phyloP scores from a whole-genome alignment of 2,329 filamentous ascomycete genomes.

The Scytalidium sp. region DNA sequence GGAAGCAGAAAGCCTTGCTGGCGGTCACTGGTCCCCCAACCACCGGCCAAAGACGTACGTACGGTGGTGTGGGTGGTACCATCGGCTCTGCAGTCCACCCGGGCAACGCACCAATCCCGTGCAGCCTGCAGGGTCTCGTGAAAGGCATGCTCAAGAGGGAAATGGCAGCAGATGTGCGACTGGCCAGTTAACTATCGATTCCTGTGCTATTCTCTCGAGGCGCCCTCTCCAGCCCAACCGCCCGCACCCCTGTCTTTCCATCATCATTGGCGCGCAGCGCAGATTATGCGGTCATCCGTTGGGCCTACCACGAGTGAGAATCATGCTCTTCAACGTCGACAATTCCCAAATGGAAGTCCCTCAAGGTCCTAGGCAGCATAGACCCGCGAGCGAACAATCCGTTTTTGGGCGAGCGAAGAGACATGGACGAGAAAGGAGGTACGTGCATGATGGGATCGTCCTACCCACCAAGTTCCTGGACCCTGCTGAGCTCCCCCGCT shows the following conservation, averaged over 20 bases:
- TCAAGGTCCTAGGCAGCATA: not conserved
- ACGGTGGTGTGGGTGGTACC: not conserved
- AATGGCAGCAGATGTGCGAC: not conserved
- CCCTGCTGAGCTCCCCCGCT: slow-evolving; percentile 1
- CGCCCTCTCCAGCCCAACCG: slow-evolving; percentile 29
- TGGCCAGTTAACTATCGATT: not conserved
- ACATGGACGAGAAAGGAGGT: too few species aligned
- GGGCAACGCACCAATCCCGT: slow-evolving; percentile 14
- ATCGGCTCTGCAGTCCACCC: slow-evolving; percentile 9
- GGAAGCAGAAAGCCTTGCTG: not conserved
- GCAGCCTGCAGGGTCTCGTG: slow-evolving; percentile 12
- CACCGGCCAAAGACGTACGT: not conserved
- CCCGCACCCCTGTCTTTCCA: slow-evolving; percentile 16
- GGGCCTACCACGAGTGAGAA: not conserved
- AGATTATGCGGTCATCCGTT: not conserved
- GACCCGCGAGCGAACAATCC: not conserved
- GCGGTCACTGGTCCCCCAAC: not conserved
- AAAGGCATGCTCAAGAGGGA: slow-evolving; percentile 6
- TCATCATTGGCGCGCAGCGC: slow-evolving; percentile 13
- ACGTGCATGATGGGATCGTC: slow-evolving; percentile 3
- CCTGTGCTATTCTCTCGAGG: slow-evolving; percentile 28
- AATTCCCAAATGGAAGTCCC: slow-evolving; percentile 9
- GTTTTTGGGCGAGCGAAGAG: not conserved
- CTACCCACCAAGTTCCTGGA: slow-evolving; percentile 3
- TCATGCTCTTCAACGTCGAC: slow-evolving; percentile 1